Evolutionary conservation across 495 filamentous ascomycete genomes (phyloP).

Genomic region (Podospora pseudoanserina): DNA sequence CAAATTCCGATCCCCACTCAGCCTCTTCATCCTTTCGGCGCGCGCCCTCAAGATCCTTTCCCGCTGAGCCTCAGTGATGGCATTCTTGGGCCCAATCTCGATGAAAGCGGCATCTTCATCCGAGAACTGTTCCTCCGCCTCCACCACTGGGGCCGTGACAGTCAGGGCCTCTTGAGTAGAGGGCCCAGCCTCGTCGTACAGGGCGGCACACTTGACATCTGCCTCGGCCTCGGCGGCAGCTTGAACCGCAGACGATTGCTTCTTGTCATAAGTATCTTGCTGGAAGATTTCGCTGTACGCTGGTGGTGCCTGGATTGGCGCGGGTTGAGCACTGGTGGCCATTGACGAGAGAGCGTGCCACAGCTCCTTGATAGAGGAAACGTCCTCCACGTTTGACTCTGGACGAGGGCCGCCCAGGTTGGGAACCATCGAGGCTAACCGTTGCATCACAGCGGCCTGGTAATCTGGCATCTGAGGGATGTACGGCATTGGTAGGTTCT

Average conservation of each 20-base stretch:
- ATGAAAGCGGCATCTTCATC: constrained; percentile 39
- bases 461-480: constrained; percentile 68
- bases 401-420: constrained; percentile 19
- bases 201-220: constrained; percentile 62
- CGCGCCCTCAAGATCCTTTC: constrained; percentile 68
- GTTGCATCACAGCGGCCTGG: constrained; percentile 63
- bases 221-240: constrained; percentile 63
- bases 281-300: constrained; percentile 82
- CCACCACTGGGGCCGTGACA: neutral
- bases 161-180: constrained; percentile 11
- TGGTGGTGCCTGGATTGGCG: constrained; percentile 53
- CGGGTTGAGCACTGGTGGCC: constrained; percentile 26
- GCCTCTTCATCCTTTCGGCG: constrained; percentile 68
- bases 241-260: constrained; percentile 57
- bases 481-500: constrained; percentile 33
- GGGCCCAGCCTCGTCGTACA: constrained; percentile 48
- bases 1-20: constrained; percentile 71
- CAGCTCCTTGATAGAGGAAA: constrained; percentile 47
- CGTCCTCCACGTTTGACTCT: neutral
- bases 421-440: constrained; percentile 62
- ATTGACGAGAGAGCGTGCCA: constrained; percentile 66
- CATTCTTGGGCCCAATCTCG: constrained; percentile 49
- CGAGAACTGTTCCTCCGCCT: constrained; percentile 18
- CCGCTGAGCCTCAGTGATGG: constrained; percentile 67
- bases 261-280: constrained; percentile 43